Evolutionary conservation across 73 alveolate species (phyloP).

Genomic region (Symbiodinium pilosum): DNA sequence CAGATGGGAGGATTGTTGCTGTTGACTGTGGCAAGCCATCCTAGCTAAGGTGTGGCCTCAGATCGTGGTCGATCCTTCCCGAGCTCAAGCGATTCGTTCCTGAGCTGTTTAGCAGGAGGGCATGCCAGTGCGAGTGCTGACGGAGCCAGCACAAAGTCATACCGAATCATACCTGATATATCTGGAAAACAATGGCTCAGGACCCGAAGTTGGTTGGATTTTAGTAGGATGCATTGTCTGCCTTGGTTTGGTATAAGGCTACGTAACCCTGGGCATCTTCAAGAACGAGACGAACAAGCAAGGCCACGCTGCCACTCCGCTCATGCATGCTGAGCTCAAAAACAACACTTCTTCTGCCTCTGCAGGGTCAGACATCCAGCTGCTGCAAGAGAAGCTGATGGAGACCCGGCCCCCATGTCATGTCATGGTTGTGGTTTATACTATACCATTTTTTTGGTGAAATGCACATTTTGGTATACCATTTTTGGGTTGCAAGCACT

Average conservation of each 20-base stretch:
- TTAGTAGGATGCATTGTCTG: not conserved
- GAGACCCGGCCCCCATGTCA: too few species aligned
- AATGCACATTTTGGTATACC: too few species aligned
- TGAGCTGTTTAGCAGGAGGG: not conserved
- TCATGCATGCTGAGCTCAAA: too few species aligned
- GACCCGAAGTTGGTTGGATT: not conserved
- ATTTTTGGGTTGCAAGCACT: too few species aligned
- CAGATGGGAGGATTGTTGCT: too few species aligned
- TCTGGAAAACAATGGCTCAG: not conserved
- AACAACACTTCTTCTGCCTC: not conserved
- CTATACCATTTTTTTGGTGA: too few species aligned
- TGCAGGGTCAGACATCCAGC: constrained; percentile 48
- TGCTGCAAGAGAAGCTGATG: constrained; percentile 50
- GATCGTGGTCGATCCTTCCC: constrained; percentile 76
- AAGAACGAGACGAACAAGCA: constrained; percentile 78
- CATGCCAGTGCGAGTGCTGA: not conserved
- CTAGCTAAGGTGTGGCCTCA: constrained; percentile 75
- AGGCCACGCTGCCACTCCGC: not conserved
- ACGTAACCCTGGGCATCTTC: constrained; percentile 76
- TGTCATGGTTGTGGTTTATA: too few species aligned
- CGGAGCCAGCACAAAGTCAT: not conserved
- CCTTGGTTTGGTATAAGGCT: constrained; percentile 18
- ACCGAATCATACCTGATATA: not conserved
- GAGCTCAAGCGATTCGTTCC: constrained; percentile 63
- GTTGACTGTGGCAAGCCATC: too few species aligned